These are phyloP conservation scores for Neurospora intermedia DNA, from an alignment of 495 filamentous ascomycete genomes.

Conservation along the genomic window DNA sequence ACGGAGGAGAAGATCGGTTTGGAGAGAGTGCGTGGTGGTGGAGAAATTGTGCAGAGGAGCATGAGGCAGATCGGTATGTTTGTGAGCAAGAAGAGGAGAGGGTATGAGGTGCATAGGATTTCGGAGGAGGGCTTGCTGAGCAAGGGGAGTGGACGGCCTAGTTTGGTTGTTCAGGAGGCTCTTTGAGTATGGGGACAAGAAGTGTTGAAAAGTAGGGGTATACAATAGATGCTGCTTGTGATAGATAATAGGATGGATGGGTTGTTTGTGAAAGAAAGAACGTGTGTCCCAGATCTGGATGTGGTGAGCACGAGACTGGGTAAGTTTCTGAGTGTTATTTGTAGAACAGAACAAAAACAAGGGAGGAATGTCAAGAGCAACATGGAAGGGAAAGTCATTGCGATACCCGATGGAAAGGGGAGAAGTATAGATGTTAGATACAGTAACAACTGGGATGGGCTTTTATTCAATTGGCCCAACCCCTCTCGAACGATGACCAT, in stretches of 20 bases:
- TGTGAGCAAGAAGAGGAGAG: constrained; percentile 57
- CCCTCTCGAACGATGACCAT: neutral
- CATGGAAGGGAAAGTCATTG: neutral
- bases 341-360: neutral
- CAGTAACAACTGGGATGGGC: neutral
- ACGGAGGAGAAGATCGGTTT: constrained; percentile 36
- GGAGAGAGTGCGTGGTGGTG: constrained; percentile 48
- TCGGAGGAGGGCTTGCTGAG: constrained; percentile 27
- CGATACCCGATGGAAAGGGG: neutral
- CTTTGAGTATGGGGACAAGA: neutral
- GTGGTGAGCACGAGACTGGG: neutral
- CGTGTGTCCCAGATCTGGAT: neutral
- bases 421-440: neutral
- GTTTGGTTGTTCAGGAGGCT: constrained; percentile 12
- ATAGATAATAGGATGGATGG: neutral
- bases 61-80: constrained; percentile 60
- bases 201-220: neutral
- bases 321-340: neutral
- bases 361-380: neutral
- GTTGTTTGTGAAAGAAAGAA: neutral
- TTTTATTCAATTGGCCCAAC: neutral
- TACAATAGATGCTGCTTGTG: neutral
- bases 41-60: constrained; percentile 53
- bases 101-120: constrained; percentile 71
- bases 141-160: constrained; percentile 3